Evolutionary conservation across 2,329 filamentous ascomycete genomes (phyloP).

Genomic region (Trichothecium sympodiale): DNA sequence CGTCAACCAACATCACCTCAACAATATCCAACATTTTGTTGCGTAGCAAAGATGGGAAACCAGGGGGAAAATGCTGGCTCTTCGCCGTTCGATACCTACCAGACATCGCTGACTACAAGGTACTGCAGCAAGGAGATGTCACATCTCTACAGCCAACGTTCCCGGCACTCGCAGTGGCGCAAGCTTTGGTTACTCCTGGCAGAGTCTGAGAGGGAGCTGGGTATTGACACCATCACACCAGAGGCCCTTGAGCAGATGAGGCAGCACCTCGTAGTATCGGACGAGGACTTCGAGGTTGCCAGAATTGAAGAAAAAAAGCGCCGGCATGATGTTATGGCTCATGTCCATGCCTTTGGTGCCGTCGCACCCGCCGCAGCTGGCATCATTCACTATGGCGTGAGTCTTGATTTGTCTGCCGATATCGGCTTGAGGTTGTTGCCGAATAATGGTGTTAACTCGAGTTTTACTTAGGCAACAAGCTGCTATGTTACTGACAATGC

Average conservation of each 20-base stretch:
- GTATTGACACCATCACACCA: slow-evolving; percentile 56
- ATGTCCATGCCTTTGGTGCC: slow-evolving; percentile 64
- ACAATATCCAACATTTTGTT: too few relatives aligned
- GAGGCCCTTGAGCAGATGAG: slow-evolving; percentile 71
- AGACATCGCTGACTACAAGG: slow-evolving; percentile 59
- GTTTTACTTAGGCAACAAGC: slow-evolving; percentile 15
- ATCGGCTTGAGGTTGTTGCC: too few relatives aligned
- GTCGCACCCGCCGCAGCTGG: slow-evolving; percentile 68
- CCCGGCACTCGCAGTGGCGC: slow-evolving; percentile 68
- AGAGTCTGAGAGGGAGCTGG: slow-evolving; percentile 70
- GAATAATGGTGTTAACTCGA: slow-evolving; percentile 1
- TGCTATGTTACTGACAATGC: slow-evolving; percentile 63
- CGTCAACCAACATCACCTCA: too few relatives aligned
- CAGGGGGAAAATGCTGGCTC: too few relatives aligned
- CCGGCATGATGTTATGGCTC: slow-evolving; percentile 55
- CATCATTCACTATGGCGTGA: slow-evolving; percentile 63
- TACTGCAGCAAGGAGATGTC: slow-evolving; percentile 70
- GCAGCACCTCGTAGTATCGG: slow-evolving; percentile 61
- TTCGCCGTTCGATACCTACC: slow-evolving; percentile 27
- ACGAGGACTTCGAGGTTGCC: slow-evolving; percentile 66
- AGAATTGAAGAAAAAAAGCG: slow-evolving; percentile 65
- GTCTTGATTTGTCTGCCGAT: slow-evolving; percentile 2
- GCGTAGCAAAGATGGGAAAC: too few relatives aligned
- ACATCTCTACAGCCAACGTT: slow-evolving; percentile 67
- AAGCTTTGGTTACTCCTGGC: slow-evolving; percentile 79